Conservation (phyloP, 1,284 basidiomycete species). For the Pisolithus thermaeus region DNA sequence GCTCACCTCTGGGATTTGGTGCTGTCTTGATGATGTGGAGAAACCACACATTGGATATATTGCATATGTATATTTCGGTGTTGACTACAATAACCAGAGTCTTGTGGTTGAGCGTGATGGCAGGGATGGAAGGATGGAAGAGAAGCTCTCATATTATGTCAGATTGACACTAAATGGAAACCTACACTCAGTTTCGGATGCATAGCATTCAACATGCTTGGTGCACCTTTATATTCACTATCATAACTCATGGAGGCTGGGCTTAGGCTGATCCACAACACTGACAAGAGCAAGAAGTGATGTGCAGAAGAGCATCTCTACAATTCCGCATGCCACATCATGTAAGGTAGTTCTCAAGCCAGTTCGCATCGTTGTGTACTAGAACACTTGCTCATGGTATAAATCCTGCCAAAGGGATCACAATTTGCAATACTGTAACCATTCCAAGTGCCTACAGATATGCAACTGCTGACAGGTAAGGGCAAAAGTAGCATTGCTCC, state of each 20-base stretch:
- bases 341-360: conserved; percentile 37
- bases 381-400: conserved; percentile 76
- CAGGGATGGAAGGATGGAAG: conserved; percentile 93
- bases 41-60: conserved; percentile 97
- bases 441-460: conserved; percentile 91
- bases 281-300: conserved; percentile 95
- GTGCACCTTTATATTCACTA: conserved; percentile 93
- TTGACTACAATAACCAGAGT: conserved; percentile 94
- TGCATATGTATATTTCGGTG: conserved; percentile 97
- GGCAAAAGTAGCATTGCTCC: neutral
- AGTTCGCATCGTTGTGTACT: neutral
- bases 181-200: neutral
- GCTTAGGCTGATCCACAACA: conserved; percentile 83
- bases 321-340: conserved; percentile 90
- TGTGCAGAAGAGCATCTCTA: conserved; percentile 99
- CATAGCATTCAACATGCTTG: neutral
- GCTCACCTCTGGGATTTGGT: conserved; percentile 85
- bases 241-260: conserved; percentile 90
- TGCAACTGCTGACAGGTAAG: conserved; percentile 51
- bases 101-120: conserved; percentile 96
- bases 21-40: conserved; percentile 97
- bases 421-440: conserved; percentile 98
- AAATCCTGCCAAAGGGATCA: conserved; percentile 95
- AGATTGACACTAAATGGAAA: conserved; percentile 88
- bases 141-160: conserved; percentile 98